Percentiles rank a stretch among this genome's conserved stretches.
phyloP scores from a whole-genome alignment of 352 stramenopile genomes.

The Pythium aquatile region DNA sequence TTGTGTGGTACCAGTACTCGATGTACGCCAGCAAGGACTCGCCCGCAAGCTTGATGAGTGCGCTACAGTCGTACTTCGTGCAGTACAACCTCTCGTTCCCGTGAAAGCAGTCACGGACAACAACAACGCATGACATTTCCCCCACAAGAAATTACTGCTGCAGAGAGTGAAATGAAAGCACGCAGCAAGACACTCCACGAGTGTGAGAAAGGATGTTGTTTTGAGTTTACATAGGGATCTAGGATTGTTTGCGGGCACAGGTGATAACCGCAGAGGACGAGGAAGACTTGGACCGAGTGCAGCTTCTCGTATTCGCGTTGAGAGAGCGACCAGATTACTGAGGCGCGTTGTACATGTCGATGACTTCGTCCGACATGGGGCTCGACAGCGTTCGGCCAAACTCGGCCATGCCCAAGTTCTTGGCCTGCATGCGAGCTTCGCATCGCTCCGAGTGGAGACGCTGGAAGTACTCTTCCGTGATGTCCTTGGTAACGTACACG shows the following conservation, averaged over 20 bases:
- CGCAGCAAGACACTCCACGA: not conserved
- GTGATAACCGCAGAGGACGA: slow-evolving; percentile 13
- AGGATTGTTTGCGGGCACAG: slow-evolving; percentile 35
- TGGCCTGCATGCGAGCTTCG: slow-evolving; percentile 81
- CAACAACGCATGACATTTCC: not conserved
- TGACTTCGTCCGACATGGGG: slow-evolving; percentile 78
- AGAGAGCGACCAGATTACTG: slow-evolving; percentile 41
- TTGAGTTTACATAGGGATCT: slow-evolving; percentile 32
- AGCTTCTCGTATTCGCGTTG: not conserved
- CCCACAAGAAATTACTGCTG: not conserved
- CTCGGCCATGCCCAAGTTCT: slow-evolving; percentile 77
- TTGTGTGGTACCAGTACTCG: slow-evolving; percentile 42
- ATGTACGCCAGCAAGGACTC: slow-evolving; percentile 44
- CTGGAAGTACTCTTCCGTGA: slow-evolving; percentile 84
- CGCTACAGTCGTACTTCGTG: slow-evolving; percentile 59
- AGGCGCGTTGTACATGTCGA: slow-evolving; percentile 88
- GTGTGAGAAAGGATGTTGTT: slow-evolving; percentile 10
- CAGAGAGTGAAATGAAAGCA: slow-evolving; percentile 5
- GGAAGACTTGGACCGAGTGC: slow-evolving; percentile 4
- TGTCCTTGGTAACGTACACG: slow-evolving; percentile 95
- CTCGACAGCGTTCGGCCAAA: slow-evolving; percentile 80
- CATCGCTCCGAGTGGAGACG: slow-evolving; percentile 75
- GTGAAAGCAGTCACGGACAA: slow-evolving; percentile 26
- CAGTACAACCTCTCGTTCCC: slow-evolving; percentile 70
- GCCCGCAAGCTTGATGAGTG: slow-evolving; percentile 28